Evolutionary conservation across 192 early-diverging fungal species (phyloP).

Genomic region (Linnemannia schmuckeri): DNA sequence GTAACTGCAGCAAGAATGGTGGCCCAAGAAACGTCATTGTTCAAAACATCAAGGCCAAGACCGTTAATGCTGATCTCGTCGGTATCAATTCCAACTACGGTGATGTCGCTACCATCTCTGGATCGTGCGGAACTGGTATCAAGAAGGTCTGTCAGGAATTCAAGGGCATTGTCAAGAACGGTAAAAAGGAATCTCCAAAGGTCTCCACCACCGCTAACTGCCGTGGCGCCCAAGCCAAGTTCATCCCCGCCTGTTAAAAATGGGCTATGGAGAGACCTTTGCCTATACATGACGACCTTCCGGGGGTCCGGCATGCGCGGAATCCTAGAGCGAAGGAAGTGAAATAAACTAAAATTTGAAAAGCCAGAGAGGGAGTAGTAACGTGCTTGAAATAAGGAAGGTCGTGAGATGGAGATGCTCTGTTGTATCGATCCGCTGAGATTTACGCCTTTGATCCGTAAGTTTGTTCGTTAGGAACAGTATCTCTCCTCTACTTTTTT

Average conservation of each 20-base stretch:
- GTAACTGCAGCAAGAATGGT: conserved; percentile 27
- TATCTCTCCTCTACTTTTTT: too few species aligned
- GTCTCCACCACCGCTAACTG: conserved; percentile 16
- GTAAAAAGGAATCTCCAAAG: conserved; percentile 15
- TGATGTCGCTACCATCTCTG: conserved; percentile 20
- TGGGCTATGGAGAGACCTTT: background rate
- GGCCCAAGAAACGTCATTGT: conserved; percentile 17
- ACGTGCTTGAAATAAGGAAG: too few species aligned
- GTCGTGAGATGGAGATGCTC: too few species aligned
- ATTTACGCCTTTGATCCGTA: too few species aligned
- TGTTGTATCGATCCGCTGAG: background rate
- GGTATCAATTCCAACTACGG: conserved; percentile 22
- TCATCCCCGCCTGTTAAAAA: conserved; percentile 17
- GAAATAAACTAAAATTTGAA: background rate
- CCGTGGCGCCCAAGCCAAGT: conserved; percentile 17
- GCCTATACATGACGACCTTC: background rate
- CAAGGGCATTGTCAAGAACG: conserved; percentile 28
- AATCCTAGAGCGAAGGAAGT: background rate
- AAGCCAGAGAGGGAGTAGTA: too few species aligned
- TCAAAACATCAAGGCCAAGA: conserved; percentile 21
- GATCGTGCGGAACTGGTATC: conserved; percentile 17
- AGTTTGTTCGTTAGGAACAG: too few species aligned
- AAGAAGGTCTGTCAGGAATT: conserved; percentile 18
- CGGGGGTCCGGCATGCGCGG: background rate
- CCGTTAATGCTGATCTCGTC: conserved; percentile 12